Conservation (phyloP, 1,284 basidiomycete genomes). For the Ustilago lituana region DNA sequence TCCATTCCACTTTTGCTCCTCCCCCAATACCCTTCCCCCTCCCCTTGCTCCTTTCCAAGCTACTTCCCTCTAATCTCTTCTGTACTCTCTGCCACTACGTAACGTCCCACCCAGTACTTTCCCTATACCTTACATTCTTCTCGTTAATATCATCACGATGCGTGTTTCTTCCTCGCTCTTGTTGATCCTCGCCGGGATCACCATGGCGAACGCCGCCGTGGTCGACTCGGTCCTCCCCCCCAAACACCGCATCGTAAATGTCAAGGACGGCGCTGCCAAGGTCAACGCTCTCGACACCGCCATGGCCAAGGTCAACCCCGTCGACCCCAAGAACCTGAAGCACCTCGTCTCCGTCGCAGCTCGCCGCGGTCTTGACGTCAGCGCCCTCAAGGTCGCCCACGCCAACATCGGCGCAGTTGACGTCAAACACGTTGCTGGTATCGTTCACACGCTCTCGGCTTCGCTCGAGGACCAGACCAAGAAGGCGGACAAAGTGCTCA, state of each 20-base stretch:
- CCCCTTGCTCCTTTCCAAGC: background rate
- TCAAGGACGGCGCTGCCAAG: constrained; percentile 19
- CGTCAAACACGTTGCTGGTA: constrained; percentile 30
- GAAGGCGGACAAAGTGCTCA: constrained; percentile 12
- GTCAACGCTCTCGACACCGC: constrained; percentile 21
- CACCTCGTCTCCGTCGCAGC: constrained; percentile 11
- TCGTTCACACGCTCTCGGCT: constrained; percentile 33
- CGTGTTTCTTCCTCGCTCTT: constrained; percentile 31
- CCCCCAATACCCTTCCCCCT: background rate
- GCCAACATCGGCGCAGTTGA: constrained; percentile 7
- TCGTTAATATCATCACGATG: constrained; percentile 13
- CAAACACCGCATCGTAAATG: constrained; percentile 17
- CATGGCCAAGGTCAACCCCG: constrained; percentile 3
- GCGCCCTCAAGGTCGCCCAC: background rate
- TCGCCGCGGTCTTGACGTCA: constrained; percentile 10
- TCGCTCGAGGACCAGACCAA: constrained; percentile 19
- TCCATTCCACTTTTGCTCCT: constrained; percentile 22
- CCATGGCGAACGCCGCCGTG: constrained; percentile 18
- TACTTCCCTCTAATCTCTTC: background rate
- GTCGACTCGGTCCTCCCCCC: constrained; percentile 16
- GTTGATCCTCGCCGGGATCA: constrained; percentile 33
- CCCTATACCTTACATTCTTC: background rate
- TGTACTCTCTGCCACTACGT: background rate
- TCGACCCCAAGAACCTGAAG: constrained; percentile 18
- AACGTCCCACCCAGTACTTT: background rate